Conservation (phyloP, 306 rosid genomes). For the Quercus variabilis region DNA sequence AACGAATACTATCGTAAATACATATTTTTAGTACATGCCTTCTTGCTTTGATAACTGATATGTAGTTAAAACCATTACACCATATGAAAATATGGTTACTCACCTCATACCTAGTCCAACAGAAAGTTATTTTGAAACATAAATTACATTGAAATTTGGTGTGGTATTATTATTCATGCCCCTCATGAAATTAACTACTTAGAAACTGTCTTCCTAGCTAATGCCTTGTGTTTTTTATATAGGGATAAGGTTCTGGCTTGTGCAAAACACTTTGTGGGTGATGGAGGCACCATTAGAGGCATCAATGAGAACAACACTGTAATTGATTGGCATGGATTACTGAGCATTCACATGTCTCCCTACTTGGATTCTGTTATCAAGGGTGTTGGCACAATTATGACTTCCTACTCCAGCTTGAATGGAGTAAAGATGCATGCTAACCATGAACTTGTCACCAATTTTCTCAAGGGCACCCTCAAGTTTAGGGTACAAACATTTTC, state of each 20-base stretch:
- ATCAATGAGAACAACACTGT: constrained; percentile 86
- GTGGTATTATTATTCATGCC: no score
- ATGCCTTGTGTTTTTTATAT: constrained; percentile 9
- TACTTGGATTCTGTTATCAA: constrained; percentile 52
- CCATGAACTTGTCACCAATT: constrained; percentile 59
- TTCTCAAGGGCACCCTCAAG: constrained; percentile 55
- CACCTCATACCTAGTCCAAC: no score
- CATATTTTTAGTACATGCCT: no score
- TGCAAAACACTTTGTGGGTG: constrained; percentile 92
- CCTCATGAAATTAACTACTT: no score
- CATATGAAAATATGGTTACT: no score
- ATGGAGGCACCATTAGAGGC: constrained; percentile 89
- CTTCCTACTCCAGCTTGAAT: constrained; percentile 83
- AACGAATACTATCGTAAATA: neutral
- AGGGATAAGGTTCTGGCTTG: constrained; percentile 94
- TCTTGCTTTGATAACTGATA: neutral
- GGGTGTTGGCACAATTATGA: constrained; percentile 79
- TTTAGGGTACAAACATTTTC: constrained; percentile 45
- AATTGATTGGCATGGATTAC: constrained; percentile 47
- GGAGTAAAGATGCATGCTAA: constrained; percentile 76
- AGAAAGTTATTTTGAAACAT: no score
- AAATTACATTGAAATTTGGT: no score
- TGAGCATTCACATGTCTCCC: constrained; percentile 79
- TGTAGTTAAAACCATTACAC: neutral
- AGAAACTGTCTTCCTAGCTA: neutral